Base-by-base conservation (phyloP, 2,329 filamentous ascomycete genomes). In the Sporothrix protearum region DNA sequence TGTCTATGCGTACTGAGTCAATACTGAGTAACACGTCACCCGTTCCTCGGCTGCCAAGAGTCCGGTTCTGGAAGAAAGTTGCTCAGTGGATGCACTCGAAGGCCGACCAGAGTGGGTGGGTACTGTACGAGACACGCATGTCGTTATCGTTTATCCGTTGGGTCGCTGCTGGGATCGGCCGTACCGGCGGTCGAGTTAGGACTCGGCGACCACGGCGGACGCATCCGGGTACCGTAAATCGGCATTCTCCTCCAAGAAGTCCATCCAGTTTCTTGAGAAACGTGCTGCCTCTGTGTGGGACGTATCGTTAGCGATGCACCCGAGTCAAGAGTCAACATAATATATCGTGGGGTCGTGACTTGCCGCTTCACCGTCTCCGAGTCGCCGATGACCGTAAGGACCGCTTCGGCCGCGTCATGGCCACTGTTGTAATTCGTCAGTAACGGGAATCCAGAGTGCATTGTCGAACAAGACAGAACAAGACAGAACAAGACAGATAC, bases 231-330 rank as follows among this genome's bases (percentile, higher is more conserved):
- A 98, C 78, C 96, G 86, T 76, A 98, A 82, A 82, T 98, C 95
- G 8, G 94, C 92, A 77, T 97, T 85, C 74, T 97, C 93, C 80
- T 98, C 95, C 39, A 98, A 84, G 79, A 91, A 95, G 10, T 86
- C 87, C 92, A 97, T 97, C 96, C 95, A 98, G 73, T 86, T 86
- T 86, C 80, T 93, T 94, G 73, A 98, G 85, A 78, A 97, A 98
- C 72, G 85, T 85, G 80, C 92, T 94, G 30, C 94, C 94, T 81
- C 93, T 97, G 19, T 10, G 76, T 55, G 74, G 5, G 4, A 14
- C 19, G 14, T 47, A 47, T 47, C 42, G 69, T 72, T 45, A 74
- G 66, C 59, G 19, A 16, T 25, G 49, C 49, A 25, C 7, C 25
- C 3, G 9, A 25, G 4, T n/a, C 9, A 51, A 25, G n/a, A 22